phyloP scores from a whole-genome alignment of 768 basidiomycete species.

The Asterophora lycoperdoides region DNA sequence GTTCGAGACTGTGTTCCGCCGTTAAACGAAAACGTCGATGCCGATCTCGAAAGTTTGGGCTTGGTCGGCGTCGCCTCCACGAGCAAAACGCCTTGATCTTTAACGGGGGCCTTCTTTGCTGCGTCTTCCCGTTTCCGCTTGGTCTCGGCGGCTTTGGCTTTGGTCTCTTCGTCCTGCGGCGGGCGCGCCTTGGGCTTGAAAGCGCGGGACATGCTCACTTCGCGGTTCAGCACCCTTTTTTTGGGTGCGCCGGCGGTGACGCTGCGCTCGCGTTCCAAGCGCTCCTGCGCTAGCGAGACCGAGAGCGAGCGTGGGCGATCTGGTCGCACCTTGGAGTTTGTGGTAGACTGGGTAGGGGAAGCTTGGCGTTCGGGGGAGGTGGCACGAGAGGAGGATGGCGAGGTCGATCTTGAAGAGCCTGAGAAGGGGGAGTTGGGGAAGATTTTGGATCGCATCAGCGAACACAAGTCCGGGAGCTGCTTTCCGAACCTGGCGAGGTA shows the following conservation, averaged over 20 bases:
- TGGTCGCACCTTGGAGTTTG: conserved; percentile 16
- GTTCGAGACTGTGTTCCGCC: neutral
- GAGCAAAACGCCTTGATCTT: conserved; percentile 38
- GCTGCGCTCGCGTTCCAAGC: conserved; percentile 33
- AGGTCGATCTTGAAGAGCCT: conserved; percentile 30
- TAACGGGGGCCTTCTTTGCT: conserved; percentile 5
- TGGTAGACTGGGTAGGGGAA: conserved; percentile 21
- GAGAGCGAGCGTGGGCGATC: conserved; percentile 62
- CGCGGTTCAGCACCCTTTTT: conserved; percentile 57
- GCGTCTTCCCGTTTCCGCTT: neutral
- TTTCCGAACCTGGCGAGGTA: conserved; percentile 46
- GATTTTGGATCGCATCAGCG: conserved; percentile 60
- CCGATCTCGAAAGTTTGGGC: conserved; percentile 10
- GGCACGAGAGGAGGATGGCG: conserved; percentile 26
- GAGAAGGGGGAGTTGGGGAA: conserved; percentile 64
- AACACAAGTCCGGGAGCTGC: conserved; percentile 47
- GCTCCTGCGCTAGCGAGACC: conserved; percentile 64
- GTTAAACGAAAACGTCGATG: conserved; percentile 12
- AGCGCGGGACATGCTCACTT: conserved; percentile 72
- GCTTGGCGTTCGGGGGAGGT: conserved; percentile 25
- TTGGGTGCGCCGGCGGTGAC: conserved; percentile 32
- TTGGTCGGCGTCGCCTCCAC: conserved; percentile 54
- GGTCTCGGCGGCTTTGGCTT: conserved; percentile 11
- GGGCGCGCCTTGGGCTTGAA: conserved; percentile 45
- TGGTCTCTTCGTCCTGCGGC: conserved; percentile 16